phyloP scores from a whole-genome alignment of 805 yeast species.

The Metschnikowia rubicola region DNA sequence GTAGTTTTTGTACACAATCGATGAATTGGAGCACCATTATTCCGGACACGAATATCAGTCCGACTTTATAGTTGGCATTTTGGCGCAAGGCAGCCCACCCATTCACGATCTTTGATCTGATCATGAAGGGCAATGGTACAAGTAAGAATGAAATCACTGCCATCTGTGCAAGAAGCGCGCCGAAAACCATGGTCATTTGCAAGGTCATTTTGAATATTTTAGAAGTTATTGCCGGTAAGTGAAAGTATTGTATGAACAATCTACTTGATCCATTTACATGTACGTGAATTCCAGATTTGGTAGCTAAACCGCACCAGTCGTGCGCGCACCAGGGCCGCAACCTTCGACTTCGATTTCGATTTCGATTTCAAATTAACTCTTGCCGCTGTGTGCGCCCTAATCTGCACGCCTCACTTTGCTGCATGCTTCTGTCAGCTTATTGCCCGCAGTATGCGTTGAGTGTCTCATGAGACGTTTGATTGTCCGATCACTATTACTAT shows the following conservation, averaged over 20 bases:
- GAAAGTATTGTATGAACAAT: no score
- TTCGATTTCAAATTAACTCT: no score
- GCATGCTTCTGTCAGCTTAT: no score
- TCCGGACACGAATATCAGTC: constrained; percentile 36
- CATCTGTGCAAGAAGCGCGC: constrained; percentile 52
- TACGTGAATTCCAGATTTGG: no score
- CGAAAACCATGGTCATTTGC: constrained; percentile 46
- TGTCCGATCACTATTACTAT: no score
- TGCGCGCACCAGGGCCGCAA: no score
- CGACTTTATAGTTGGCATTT: constrained; percentile 43
- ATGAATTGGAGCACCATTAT: constrained; percentile 49
- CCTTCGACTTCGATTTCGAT: no score
- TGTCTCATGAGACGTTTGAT: neutral
- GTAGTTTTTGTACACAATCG: constrained; percentile 50
- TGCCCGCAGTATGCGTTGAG: neutral
- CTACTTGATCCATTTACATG: no score
- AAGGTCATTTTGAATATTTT: constrained; percentile 35
- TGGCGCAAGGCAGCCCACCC: constrained; percentile 31
- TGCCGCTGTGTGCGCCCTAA: no score
- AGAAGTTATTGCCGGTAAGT: no score
- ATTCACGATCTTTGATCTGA: constrained; percentile 44
- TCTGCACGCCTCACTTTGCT: no score
- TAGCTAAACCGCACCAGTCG: no score
- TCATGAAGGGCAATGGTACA: constrained; percentile 50
- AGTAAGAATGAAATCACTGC: constrained; percentile 43